A percentile compares a stretch with the other conserved stretches of the same genome.
Evolutionary conservation across 495 filamentous ascomycete genomes (phyloP).

Genomic region (Clavariopsis aquatica): DNA sequence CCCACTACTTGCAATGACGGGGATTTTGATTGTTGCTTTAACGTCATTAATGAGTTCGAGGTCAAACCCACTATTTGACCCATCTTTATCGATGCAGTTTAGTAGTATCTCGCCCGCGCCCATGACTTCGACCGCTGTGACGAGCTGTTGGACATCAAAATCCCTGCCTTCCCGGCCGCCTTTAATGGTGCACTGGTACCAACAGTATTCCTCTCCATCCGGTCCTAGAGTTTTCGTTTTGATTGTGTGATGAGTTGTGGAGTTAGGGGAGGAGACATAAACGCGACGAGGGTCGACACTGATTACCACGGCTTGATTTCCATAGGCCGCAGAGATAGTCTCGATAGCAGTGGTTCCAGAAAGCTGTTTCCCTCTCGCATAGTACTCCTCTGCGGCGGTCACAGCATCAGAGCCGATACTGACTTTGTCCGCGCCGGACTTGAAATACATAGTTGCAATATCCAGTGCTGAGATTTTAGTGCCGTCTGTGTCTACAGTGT

Average conservation of each 20-base stretch:
- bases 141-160: conserved; percentile 84
- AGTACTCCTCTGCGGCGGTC: conserved; percentile 85
- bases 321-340: conserved; percentile 89
- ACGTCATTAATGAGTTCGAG: conserved; percentile 86
- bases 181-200: conserved; percentile 98
- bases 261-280: conserved; percentile 70
- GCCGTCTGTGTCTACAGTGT: conserved; percentile 88
- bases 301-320: conserved; percentile 94
- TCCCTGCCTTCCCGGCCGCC: conserved; percentile 89
- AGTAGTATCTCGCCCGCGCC: conserved; percentile 91
- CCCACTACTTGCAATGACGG: conserved; percentile 93
- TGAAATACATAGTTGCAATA: conserved; percentile 96
- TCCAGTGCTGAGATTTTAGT: conserved; percentile 82
- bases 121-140: conserved; percentile 91
- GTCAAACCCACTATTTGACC: conserved; percentile 93
- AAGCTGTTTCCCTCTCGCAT: conserved; percentile 63
- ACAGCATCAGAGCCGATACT: conserved; percentile 97
- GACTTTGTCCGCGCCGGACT: conserved; percentile 97
- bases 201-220: conserved; percentile 78
- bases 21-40: conserved; percentile 80
- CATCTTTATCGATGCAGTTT: conserved; percentile 97
- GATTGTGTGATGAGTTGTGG: conserved; percentile 78
- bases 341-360: conserved; percentile 88
- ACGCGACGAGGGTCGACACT: conserved; percentile 91
- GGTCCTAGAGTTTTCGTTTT: conserved; percentile 69